These are phyloP conservation scores for Botrytis paeoniae DNA, from an alignment of 2,329 filamentous ascomycete species.

Conservation along the genomic window DNA sequence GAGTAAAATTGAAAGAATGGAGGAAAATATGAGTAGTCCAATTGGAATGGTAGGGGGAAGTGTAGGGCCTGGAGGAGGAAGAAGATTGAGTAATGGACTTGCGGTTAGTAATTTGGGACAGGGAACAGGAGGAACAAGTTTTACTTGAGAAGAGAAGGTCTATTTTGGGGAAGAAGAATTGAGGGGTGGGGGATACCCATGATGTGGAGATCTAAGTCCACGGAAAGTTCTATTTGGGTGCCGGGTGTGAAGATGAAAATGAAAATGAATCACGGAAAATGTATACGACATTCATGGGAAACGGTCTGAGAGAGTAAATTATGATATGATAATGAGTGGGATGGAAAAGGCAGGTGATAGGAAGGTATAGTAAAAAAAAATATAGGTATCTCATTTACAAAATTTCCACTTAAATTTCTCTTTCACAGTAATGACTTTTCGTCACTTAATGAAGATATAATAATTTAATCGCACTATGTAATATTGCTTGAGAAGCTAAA, in stretches of 20 bases:
- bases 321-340: background rate
- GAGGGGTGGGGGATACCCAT: background rate
- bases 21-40: constrained; percentile 33
- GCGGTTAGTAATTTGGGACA: constrained; percentile 35
- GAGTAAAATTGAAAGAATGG: background rate
- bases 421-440: too few relatives aligned
- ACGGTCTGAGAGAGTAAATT: background rate
- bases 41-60: constrained; percentile 34
- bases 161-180: background rate
- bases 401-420: too few relatives aligned
- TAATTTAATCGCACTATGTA: too few relatives aligned
- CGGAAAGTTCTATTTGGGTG: too few relatives aligned
- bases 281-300: background rate
- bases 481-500: too few relatives aligned
- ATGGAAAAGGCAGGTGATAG: too few relatives aligned
- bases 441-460: too few relatives aligned
- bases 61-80: constrained; percentile 35
- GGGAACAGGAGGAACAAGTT: constrained; percentile 37
- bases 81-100: constrained; percentile 37
- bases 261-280: background rate
- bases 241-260: background rate
- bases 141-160: constrained; percentile 23
- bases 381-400: too few relatives aligned
- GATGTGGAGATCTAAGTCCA: background rate
- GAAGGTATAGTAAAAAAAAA: too few relatives aligned